Base-by-base conservation (phyloP, 2,329 filamentous ascomycete genomes). In the Xylariomycetidae sp. region DNA sequence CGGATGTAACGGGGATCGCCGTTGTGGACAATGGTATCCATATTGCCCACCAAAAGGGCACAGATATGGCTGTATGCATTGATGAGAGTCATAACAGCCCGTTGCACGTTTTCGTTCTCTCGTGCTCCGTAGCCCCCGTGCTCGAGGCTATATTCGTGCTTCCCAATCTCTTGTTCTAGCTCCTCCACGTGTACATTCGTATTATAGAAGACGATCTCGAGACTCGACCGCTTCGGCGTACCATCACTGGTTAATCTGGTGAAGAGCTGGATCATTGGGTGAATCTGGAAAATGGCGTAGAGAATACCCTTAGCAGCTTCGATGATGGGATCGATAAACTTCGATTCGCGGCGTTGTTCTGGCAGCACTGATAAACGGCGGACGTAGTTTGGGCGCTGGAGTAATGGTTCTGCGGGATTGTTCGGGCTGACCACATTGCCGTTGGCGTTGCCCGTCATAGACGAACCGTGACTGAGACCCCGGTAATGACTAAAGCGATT, bases 131-230 rank as follows among this genome's bases (percentile, higher is more conserved):
- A 60, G 25, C 67, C 65, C 8, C 74, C 72, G 16, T 65, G 63
- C 12, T 71, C 70, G 0, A 65, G 59, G 5, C 66, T 60, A 13
- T 59, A 58, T 32, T 79, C 74, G 38, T 79, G 74, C 40, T 70
- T 74, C 49, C 79, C 73, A 14, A 82, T 76, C 46, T 80, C 76
- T 40, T 74, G 70, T 47, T 82, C 77, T 6, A 82, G 59, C 48
- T 81, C 74, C 51, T 79, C 74, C 3, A 82, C 76, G 39, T 82
- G 78, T 1, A 70, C 74, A 39, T 76, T 78, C 9, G 77, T 80
- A 51, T 80, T 80, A 56, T 80, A 82, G 39, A 82, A 77, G 18
- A 82, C 75, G 36, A 78, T 72, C 47, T 82, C 77, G 9, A 82
- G 68, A 42, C 76, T 80, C 4, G 76, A 79, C 31, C 75, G 64